phyloP scores from a whole-genome alignment of 2,329 filamentous ascomycete genomes.

The Beauveria medogensis region DNA sequence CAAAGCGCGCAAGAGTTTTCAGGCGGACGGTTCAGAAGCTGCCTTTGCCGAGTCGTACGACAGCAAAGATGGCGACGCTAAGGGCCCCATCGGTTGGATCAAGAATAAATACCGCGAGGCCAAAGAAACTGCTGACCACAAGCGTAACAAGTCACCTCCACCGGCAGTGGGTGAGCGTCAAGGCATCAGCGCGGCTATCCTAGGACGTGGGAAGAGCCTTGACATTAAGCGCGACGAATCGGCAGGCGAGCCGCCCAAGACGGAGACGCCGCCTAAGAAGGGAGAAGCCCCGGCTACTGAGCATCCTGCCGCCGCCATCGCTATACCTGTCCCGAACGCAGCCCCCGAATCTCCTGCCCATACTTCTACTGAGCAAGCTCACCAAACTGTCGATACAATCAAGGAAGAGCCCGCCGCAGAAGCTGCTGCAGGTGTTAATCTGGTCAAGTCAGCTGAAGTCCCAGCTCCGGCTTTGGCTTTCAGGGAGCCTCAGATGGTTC shows the following conservation, averaged over 20 bases:
- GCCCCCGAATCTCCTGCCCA: not conserved
- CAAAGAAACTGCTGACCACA: slow-evolving; percentile 47
- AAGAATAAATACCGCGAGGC: slow-evolving; percentile 53
- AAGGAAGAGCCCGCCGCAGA: slow-evolving; percentile 9
- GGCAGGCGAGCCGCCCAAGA: not conserved
- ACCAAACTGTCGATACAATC: slow-evolving; percentile 1
- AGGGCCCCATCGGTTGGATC: slow-evolving; percentile 49
- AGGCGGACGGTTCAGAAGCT: slow-evolving; percentile 43
- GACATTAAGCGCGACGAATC: slow-evolving; percentile 37
- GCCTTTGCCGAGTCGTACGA: slow-evolving; percentile 33
- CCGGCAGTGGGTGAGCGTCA: slow-evolving; percentile 22
- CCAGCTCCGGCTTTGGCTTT: not conserved
- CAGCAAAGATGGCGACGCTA: slow-evolving; percentile 41
- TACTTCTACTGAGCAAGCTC: not conserved
- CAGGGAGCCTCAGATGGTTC: not conserved
- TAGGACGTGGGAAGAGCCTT: slow-evolving; percentile 38
- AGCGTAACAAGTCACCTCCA: slow-evolving; percentile 49
- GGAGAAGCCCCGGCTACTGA: slow-evolving; percentile 12
- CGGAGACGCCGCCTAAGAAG: not conserved
- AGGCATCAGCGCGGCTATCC: slow-evolving; percentile 20
- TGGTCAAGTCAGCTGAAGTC: not conserved
- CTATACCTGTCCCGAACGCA: not conserved
- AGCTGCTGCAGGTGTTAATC: not conserved
- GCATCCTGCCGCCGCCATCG: not conserved
- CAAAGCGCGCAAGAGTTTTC: slow-evolving; percentile 40